These are phyloP conservation scores for Rosa hybrid DNA, from an alignment of 331 rosid species.

Conservation along the genomic window DNA sequence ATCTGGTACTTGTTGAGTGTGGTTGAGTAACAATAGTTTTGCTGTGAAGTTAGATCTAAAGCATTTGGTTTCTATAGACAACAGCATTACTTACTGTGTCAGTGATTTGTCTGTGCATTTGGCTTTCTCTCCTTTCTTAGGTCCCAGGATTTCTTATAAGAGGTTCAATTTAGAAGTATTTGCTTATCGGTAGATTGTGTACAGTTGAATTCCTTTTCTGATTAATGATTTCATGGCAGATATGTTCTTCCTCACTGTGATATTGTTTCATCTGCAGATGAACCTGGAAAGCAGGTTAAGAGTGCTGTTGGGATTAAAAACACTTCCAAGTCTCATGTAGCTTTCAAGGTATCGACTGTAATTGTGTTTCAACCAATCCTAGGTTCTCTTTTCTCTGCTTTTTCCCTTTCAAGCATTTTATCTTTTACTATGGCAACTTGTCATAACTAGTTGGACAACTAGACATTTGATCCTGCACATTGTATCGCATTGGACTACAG, in stretches of 20 bases:
- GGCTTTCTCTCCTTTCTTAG: background rate
- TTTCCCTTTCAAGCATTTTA: background rate
- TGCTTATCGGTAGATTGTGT: conserved; percentile 2
- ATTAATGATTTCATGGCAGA: conserved; percentile 16
- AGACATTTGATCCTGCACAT: background rate
- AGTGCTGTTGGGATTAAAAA: conserved; percentile 90
- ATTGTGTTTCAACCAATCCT: background rate
- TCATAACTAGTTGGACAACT: conserved; percentile 8
- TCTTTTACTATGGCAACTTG: background rate
- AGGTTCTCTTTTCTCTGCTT: background rate
- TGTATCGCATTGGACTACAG: background rate
- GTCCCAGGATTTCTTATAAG: background rate
- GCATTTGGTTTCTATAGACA: background rate
- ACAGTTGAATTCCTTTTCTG: background rate
- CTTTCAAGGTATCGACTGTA: conserved; percentile 81
- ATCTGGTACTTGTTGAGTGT: background rate
- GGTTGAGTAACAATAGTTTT: background rate
- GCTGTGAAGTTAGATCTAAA: background rate
- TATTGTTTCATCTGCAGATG: conserved; percentile 61
- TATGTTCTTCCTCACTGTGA: conserved; percentile 25
- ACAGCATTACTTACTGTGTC: background rate
- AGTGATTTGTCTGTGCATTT: background rate
- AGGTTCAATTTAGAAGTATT: background rate
- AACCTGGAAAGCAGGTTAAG: conserved; percentile 96
- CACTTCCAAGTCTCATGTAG: conserved; percentile 81